Evolutionary conservation across 495 filamentous ascomycete genomes (phyloP).

Genomic region (Neurospora sp.): DNA sequence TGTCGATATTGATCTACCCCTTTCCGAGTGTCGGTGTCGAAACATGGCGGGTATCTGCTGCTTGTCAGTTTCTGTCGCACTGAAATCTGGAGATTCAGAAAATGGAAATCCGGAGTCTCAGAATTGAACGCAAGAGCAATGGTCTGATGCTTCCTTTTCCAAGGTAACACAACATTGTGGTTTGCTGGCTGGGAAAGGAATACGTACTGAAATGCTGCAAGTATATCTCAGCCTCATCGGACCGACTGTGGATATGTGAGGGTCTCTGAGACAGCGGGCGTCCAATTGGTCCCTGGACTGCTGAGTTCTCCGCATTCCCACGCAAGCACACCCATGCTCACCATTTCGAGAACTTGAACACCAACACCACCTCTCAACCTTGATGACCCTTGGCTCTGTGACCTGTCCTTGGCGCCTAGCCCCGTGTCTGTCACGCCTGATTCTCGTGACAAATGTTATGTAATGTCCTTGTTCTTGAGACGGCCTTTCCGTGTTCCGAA

Average conservation of each 20-base stretch:
- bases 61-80: background rate
- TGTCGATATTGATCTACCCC: background rate
- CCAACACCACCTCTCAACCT: background rate
- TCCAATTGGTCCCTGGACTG: conserved; percentile 2
- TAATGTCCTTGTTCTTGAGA: background rate
- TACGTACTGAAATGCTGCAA: background rate
- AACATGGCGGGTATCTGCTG: background rate
- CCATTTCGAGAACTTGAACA: background rate
- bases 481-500: background rate
- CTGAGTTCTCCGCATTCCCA: conserved; percentile 19
- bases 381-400: background rate
- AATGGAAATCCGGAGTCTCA: background rate
- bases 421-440: background rate
- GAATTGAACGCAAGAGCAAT: background rate
- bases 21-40: background rate
- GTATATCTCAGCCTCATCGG: conserved; percentile 20
- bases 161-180: background rate
- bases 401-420: background rate
- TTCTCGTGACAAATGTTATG: background rate
- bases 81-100: background rate
- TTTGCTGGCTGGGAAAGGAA: background rate
- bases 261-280: conserved; percentile 15
- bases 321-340: background rate
- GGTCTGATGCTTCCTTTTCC: background rate
- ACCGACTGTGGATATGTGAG: conserved; percentile 16